Evolutionary conservation across 768 basidiomycete genomes (phyloP).

Genomic region (Lactifluus hygrophoroides): DNA sequence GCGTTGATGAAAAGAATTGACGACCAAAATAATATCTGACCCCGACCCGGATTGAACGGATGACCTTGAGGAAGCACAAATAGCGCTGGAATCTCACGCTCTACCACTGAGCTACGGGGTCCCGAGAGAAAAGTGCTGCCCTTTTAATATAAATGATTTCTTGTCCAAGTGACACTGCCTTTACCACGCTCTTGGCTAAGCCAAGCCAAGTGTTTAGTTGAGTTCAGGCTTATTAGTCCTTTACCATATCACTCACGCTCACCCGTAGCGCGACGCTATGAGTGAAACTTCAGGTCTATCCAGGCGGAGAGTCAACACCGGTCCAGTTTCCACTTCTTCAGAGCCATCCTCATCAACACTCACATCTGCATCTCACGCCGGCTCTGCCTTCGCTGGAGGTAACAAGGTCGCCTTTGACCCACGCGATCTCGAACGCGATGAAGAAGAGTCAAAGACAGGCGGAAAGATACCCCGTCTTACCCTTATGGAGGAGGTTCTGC

Average conservation of each 20-base stretch:
- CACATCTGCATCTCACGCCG: slow-evolving; percentile 41
- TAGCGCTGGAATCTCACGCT: slow-evolving; percentile 21
- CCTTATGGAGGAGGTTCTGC: slow-evolving; percentile 92
- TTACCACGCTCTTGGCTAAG: background rate
- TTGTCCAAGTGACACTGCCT: too few relatives aligned
- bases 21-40: slow-evolving; percentile 1
- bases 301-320: slow-evolving; percentile 44
- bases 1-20: background rate
- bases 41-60: slow-evolving; percentile 24
- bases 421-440: slow-evolving; percentile 70
- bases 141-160: too few relatives aligned
- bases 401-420: slow-evolving; percentile 91
- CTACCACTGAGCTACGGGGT: slow-evolving; percentile 23
- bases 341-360: slow-evolving; percentile 29
- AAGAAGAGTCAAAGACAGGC: slow-evolving; percentile 52
- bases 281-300: slow-evolving; percentile 36
- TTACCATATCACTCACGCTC: background rate
- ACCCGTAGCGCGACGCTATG: slow-evolving; percentile 3
- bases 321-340: slow-evolving; percentile 31
- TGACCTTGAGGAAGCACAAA: slow-evolving; percentile 19
- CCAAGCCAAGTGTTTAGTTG: background rate
- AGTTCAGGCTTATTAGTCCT: background rate
- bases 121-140: background rate
- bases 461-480: slow-evolving; percentile 80
- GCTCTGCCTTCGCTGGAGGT: slow-evolving; percentile 79